These are phyloP conservation scores for Leishmania martiniquensis DNA, from an alignment of 208 protist species.

Conservation along the genomic window DNA sequence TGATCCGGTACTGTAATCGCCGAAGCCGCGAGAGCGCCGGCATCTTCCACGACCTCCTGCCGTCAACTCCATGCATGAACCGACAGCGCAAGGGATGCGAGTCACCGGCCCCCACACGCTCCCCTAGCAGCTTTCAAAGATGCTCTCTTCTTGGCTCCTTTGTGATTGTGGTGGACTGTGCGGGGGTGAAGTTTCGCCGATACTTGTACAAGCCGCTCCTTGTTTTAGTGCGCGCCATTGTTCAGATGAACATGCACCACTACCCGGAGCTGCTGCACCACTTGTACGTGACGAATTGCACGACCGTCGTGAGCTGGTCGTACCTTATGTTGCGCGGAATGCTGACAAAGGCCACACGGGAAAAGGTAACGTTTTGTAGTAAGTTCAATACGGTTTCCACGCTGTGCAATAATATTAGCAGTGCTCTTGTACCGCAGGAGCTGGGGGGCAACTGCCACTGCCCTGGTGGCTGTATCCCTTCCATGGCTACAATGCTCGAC, in stretches of 20 bases:
- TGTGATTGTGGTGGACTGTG: slow-evolving; percentile 53
- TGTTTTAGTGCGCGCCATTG: slow-evolving; percentile 36
- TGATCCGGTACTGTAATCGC: slow-evolving; percentile 50
- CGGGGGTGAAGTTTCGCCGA: slow-evolving; percentile 28
- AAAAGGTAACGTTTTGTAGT: slow-evolving; percentile 56
- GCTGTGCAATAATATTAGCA: slow-evolving; percentile 43
- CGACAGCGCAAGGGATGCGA: background rate
- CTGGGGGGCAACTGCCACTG: slow-evolving; percentile 56
- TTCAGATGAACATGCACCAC: slow-evolving; percentile 42
- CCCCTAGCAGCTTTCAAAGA: slow-evolving; percentile 8
- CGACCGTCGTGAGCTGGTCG: slow-evolving; percentile 28
- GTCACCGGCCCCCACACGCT: background rate
- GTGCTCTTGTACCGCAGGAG: slow-evolving; percentile 46
- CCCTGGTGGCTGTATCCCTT: slow-evolving; percentile 43
- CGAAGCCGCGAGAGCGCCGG: slow-evolving; percentile 30
- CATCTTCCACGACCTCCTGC: slow-evolving; percentile 21
- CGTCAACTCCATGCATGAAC: background rate
- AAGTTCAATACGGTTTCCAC: slow-evolving; percentile 29
- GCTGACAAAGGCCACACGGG: slow-evolving; percentile 30
- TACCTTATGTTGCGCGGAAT: slow-evolving; percentile 35
- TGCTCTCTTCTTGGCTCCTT: slow-evolving; percentile 33
- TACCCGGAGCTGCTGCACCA: slow-evolving; percentile 67
- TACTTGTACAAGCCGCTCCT: slow-evolving; percentile 44
- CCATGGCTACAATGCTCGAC: background rate
- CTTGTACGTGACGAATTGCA: slow-evolving; percentile 63